Base-by-base conservation (phyloP, 192 early-diverging fungal genomes). In the Rhizoclosmatium sp. region DNA sequence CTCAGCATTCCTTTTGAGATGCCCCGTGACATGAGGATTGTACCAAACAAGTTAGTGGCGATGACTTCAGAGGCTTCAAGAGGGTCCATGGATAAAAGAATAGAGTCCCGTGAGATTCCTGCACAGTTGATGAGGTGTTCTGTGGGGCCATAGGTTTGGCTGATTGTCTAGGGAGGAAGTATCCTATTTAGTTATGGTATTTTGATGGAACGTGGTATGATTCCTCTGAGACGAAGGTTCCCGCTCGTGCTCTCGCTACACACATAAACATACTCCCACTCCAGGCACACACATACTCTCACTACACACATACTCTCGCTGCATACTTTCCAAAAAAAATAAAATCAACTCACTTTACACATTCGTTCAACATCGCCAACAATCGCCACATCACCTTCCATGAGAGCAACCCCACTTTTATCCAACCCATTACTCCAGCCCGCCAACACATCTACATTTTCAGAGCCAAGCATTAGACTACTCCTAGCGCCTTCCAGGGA, bases 31-130 rank as follows among this genome's bases (percentile, higher is more conserved):
- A 93, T 54, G 75, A 78, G 65, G 48, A 96, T 95, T 19, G 91
- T 89, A 14, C 93, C 92, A 56, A 93, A 64, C 7, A 96, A 78
- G 49, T 96, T 95, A 51, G 86, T 89, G 12, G 88, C 82, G 47
- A 95, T 85, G 48, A 87, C 87, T n/a, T 85, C 82, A 9, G 82
- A 71, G 7, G 93, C 71, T 46, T 91, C 89, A 9, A 83, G 59
- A 1, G 69, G 54, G 4, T 48, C 62, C 42, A 71, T 80, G 5
- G 74, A 62, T 21, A 77, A 39, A n/a, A 82, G 65, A n/a, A 82
- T 21, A 21, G 56, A 45, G 23, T 41, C 47, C 23, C 56, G 51
- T 2, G 65, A 68, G 45, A 78, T 71, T 14, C 81, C 81, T n/a
- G 81, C 81, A 23, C 78, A 59, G 59, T 82, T 82, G 44, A 82